These are phyloP conservation scores for Ormosia semicastrata DNA, from an alignment of 306 rosid genomes.

Conservation along the genomic window DNA sequence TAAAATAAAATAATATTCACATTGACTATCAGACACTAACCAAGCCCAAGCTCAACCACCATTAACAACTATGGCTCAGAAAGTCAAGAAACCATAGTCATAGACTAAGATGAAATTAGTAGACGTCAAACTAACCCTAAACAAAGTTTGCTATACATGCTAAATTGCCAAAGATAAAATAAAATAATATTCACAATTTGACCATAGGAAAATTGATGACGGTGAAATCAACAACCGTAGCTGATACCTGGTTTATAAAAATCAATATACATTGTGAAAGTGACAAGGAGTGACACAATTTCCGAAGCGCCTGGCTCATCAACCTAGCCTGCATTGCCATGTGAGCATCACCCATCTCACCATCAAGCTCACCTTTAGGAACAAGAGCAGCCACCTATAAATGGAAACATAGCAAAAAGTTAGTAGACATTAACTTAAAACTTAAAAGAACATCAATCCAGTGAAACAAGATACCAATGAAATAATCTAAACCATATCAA, in stretches of 20 bases:
- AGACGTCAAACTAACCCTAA: neutral
- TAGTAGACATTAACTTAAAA: neutral
- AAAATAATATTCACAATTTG: neutral
- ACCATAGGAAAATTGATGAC: neutral
- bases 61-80: neutral
- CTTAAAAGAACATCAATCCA: constrained; percentile 1
- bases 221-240: constrained; percentile 5
- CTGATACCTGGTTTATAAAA: constrained; percentile 85
- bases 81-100: neutral
- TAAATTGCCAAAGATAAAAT: neutral
- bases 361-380: constrained; percentile 94
- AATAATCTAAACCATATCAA: neutral
- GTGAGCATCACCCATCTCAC: constrained; percentile 96
- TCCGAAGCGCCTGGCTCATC: constrained; percentile 96
- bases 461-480: constrained; percentile 6
- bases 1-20: neutral
- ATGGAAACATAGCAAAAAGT: constrained; percentile 19
- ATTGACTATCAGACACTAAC: neutral
- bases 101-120: neutral
- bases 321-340: constrained; percentile 99
- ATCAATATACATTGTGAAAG: constrained; percentile 71
- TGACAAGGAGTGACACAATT: constrained; percentile 87
- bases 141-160: neutral
- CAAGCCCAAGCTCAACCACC: neutral
- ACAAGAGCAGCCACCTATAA: constrained; percentile 94